Base-by-base conservation (phyloP, 1,284 basidiomycete genomes). In the Puccinia coronata region DNA sequence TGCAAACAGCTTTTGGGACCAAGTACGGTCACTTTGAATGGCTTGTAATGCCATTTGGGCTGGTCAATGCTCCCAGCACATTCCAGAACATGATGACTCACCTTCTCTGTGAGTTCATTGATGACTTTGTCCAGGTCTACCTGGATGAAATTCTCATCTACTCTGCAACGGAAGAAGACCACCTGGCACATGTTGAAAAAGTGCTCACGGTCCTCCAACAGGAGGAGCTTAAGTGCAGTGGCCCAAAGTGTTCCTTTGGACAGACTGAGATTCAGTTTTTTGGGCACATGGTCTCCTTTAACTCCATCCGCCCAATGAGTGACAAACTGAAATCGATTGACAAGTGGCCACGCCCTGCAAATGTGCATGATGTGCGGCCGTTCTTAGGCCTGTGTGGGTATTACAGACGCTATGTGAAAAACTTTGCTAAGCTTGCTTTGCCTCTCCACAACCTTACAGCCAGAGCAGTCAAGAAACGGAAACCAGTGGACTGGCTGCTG, bases 371-470 rank as follows among this genome's bases (percentile, higher is more conserved):
- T 16, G 67, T 87, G n/a, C 86, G 87, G 79, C 82, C 81, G 1
- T 88, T 87, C 84, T 83, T 88, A 16, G 87, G 87, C 34, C 86
- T 88, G 51, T 84, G 84, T 31, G 88, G 88, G 81, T 89, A 88
- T 83, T 88, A 87, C 81, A 82, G 86, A 1, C 80, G 85, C 28
- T 89, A 89, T 83, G 87, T 90, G 63, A 36, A 84, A 23, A 77
- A 84, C 41, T 89, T 86, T 82, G 85, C 87, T 8, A 80, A 84
- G 16, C 86, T 87, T 25, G 83, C 83, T 8, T 39, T 81, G 18
- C 87, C 87, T 0, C 82, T 89, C 0, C 83, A 82, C 6, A 25
- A 71, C 8, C 25, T 25, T 25, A 36, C 5, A 57, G 53, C 47
- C 23, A 39, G 69, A 34, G n/a, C 25, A 11, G 69, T 71, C 3